Percentiles rank a stretch among this genome's conserved stretches.
Evolutionary conservation across 768 basidiomycete genomes (phyloP).

Genomic region (Suillus discolor): DNA sequence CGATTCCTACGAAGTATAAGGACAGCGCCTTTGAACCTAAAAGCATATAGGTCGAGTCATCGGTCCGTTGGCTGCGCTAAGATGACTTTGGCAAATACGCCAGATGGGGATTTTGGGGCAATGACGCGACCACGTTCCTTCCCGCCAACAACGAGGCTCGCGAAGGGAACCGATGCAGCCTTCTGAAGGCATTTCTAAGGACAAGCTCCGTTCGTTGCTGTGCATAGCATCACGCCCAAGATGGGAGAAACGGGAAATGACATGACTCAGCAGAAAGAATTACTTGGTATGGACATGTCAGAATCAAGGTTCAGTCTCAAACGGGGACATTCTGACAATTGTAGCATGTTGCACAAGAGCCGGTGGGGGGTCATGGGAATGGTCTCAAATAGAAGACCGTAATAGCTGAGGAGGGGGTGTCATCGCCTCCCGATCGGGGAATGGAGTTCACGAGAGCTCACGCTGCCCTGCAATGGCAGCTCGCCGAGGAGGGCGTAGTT

Average conservation of each 20-base stretch:
- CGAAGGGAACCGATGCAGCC: neutral
- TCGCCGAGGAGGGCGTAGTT: constrained; percentile 9
- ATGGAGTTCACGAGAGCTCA: neutral
- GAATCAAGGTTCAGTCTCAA: constrained; percentile 5
- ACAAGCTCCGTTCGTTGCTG: neutral
- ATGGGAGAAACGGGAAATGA: neutral
- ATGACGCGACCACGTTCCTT: constrained; percentile 3
- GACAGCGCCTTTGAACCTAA: constrained; percentile 6
- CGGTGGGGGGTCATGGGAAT: constrained; percentile 5
- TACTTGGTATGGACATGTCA: constrained; percentile 6
- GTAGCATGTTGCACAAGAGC: neutral
- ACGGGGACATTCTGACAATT: constrained; percentile 1
- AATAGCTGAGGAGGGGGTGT: neutral
- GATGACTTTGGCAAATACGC: neutral
- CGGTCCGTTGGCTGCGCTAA: neutral
- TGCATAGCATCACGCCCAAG: neutral
- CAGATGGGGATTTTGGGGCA: constrained; percentile 9
- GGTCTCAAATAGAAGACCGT: neutral
- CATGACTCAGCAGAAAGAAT: neutral
- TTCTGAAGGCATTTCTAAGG: neutral
- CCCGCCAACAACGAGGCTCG: neutral
- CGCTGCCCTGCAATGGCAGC: constrained; percentile 8
- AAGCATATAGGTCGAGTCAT: neutral
- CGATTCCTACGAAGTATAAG: neutral
- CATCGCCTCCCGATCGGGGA: constrained; percentile 1